Evolutionary conservation across 2,329 filamentous ascomycete species (phyloP).

Genomic region (Cladorrhinum sp.): DNA sequence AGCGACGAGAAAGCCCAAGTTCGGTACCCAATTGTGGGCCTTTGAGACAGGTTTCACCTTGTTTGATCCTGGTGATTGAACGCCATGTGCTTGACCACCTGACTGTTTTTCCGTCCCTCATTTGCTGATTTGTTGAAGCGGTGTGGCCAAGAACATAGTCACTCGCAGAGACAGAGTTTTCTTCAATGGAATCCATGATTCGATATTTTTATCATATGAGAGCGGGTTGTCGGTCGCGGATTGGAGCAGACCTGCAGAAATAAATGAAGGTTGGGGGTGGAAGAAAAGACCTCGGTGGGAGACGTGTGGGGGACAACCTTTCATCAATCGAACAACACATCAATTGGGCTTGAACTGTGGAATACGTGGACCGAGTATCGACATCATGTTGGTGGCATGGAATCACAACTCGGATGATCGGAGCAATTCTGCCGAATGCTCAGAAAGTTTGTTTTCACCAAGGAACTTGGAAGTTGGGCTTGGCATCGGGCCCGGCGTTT

Average conservation of each 20-base stretch:
- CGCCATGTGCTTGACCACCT: constrained; percentile 1
- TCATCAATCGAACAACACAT: not conserved
- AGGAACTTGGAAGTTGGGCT: not conserved
- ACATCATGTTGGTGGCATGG: not conserved
- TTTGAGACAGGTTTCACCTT: constrained; percentile 6
- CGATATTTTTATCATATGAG: not conserved
- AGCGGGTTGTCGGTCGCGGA: not conserved
- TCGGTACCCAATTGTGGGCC: constrained; percentile 5
- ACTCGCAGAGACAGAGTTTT: constrained; percentile 10
- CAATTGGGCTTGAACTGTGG: constrained; percentile 1
- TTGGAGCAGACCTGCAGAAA: not conserved
- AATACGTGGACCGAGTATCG: not conserved
- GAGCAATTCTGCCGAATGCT: not conserved
- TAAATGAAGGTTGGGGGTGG: not conserved
- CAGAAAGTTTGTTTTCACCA: not conserved
- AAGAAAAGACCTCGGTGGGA: not conserved
- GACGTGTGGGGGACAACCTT: not conserved
- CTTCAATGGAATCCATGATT: not conserved
- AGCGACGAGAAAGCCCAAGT: not conserved
- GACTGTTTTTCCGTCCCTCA: not conserved
- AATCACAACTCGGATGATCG: not conserved
- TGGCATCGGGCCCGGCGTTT: not conserved
- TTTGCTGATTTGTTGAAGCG: constrained; percentile 3
- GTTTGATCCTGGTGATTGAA: constrained; percentile 1
- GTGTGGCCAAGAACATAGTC: constrained; percentile 5